Evolutionary conservation across 139 green algal genomes (phyloP).

Genomic region (Zygnema cylindricum): DNA sequence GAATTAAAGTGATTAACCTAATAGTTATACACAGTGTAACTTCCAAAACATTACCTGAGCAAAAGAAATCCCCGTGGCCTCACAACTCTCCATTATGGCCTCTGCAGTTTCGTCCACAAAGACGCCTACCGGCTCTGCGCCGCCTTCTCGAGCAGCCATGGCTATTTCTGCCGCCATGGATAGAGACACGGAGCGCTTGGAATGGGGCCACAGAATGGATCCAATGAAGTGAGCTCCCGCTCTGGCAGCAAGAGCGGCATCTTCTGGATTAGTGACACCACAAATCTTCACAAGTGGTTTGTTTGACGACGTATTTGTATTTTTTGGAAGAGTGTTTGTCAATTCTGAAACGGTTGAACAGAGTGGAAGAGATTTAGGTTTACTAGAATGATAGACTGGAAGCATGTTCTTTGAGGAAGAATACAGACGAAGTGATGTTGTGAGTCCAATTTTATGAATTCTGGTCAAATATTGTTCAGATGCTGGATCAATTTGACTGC

Average conservation of each 20-base stretch:
- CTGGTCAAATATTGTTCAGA: too few relatives aligned
- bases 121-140: conserved; percentile 62
- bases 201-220: conserved; percentile 68
- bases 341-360: too few relatives aligned
- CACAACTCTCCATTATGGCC: conserved; percentile 47
- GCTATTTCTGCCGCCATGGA: conserved; percentile 51
- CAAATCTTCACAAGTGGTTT: conserved; percentile 65
- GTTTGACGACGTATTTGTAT: too few relatives aligned
- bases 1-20: too few relatives aligned
- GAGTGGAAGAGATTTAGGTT: too few relatives aligned
- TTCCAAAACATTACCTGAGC: conserved; percentile 50
- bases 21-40: too few relatives aligned
- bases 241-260: conserved; percentile 53
- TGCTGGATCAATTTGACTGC: too few relatives aligned
- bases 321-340: too few relatives aligned
- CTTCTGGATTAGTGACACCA: conserved; percentile 64
- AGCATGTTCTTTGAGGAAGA: too few relatives aligned
- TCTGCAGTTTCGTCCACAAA: conserved; percentile 66
- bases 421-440: too few relatives aligned
- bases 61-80: conserved; percentile 14
- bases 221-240: conserved; percentile 64
- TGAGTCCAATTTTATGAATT: too few relatives aligned
- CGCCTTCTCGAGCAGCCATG: conserved; percentile 28
- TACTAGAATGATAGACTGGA: too few relatives aligned
- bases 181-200: conserved; percentile 53